phyloP scores from a whole-genome alignment of 2,329 filamentous ascomycete species.

The Pseudogymnoascus sp. region DNA sequence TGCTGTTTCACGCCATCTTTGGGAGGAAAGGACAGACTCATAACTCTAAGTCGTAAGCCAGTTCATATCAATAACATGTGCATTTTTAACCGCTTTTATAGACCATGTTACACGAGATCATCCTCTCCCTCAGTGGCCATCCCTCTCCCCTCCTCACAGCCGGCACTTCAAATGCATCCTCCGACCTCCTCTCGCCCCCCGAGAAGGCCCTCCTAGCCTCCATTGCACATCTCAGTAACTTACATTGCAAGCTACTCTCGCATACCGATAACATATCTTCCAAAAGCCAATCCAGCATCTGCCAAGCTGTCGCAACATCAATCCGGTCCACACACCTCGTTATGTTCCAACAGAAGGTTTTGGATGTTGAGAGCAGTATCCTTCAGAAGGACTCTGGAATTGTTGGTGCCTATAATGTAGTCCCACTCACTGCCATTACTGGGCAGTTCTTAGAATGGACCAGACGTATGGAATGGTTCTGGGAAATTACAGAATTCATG shows the following conservation, averaged over 20 bases:
- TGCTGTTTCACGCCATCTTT: slow-evolving; percentile 18
- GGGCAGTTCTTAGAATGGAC: slow-evolving; percentile 83
- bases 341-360: slow-evolving; percentile 72
- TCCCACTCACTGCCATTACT: slow-evolving; percentile 78
- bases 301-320: slow-evolving; percentile 75
- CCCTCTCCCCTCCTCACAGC: slow-evolving; percentile 74
- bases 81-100: slow-evolving; percentile 9
- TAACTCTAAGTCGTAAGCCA: slow-evolving; percentile 8
- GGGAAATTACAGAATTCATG: slow-evolving; percentile 65
- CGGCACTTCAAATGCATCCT: slow-evolving; percentile 32
- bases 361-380: slow-evolving; percentile 75
- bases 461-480: slow-evolving; percentile 77
- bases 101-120: slow-evolving; percentile 92
- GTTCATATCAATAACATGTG: slow-evolving; percentile 7
- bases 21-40: slow-evolving; percentile 7
- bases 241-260: slow-evolving; percentile 65
- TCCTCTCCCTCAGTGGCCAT: slow-evolving; percentile 91
- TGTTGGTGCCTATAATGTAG: slow-evolving; percentile 88
- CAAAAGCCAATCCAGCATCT: slow-evolving; percentile 71
- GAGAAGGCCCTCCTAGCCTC: slow-evolving; percentile 75
- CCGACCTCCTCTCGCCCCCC: slow-evolving; percentile 57
- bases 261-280: slow-evolving; percentile 59
- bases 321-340: slow-evolving; percentile 68
- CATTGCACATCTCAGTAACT: slow-evolving; percentile 66
- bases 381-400: slow-evolving; percentile 66